Percentiles rank a stretch among this genome's conserved stretches.
phyloP scores from a whole-genome alignment of 805 yeast species.

The Sugiyamaella qingdaonensis region DNA sequence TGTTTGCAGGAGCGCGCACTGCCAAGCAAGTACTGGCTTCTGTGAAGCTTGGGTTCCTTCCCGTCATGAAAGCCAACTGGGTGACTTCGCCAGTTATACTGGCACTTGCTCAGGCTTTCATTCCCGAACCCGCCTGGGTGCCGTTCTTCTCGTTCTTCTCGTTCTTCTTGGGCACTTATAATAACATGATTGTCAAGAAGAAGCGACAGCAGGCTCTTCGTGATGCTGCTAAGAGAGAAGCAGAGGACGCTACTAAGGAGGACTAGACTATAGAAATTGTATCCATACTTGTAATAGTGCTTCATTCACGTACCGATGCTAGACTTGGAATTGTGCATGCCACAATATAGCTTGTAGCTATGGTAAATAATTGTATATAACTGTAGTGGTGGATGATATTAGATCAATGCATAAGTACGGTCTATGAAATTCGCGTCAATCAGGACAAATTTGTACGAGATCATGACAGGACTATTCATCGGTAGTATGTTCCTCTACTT shows the following conservation, averaged over 20 bases:
- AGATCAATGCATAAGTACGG: too few species aligned
- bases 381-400: too few species aligned
- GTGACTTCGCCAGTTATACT: constrained; percentile 34
- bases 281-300: too few species aligned
- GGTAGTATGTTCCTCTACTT: too few species aligned
- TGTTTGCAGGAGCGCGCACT: constrained; percentile 36
- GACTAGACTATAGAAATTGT: not conserved
- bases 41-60: constrained; percentile 29
- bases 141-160: constrained; percentile 38
- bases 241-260: not conserved
- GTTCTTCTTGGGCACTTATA: constrained; percentile 36
- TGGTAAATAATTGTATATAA: too few species aligned
- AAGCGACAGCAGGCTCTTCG: constrained; percentile 15
- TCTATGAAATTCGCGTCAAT: too few species aligned
- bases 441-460: too few species aligned
- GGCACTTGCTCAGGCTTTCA: constrained; percentile 36
- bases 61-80: constrained; percentile 36
- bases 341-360: too few species aligned
- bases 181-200: constrained; percentile 35
- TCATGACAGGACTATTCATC: too few species aligned
- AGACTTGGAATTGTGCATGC: too few species aligned
- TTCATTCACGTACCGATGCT: too few species aligned
- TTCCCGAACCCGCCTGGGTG: constrained; percentile 39
- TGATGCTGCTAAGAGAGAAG: constrained; percentile 1
- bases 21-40: constrained; percentile 27